Evolutionary conservation across 441 rosid species (phyloP).

Genomic region (Eutrema salsugineum): DNA sequence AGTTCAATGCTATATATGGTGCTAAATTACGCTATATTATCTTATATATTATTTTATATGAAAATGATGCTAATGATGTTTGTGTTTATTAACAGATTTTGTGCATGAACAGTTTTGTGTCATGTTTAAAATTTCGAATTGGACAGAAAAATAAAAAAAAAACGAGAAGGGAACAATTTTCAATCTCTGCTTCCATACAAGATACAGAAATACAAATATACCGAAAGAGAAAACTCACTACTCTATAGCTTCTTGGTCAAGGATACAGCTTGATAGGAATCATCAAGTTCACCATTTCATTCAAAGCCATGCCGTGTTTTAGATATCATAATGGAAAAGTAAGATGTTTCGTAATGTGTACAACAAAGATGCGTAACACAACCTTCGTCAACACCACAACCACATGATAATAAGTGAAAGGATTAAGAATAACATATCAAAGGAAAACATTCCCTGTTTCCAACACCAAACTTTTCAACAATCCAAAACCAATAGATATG

Average conservation of each 20-base stretch:
- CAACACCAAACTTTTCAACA: conserved; percentile 26
- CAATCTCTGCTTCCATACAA: background rate
- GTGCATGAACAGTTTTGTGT: background rate
- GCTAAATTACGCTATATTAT: too few relatives aligned
- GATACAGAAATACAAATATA: too few relatives aligned
- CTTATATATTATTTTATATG: too few relatives aligned
- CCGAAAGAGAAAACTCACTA: too few relatives aligned
- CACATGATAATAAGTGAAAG: background rate
- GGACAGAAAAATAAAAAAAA: too few relatives aligned
- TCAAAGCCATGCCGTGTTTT: background rate
- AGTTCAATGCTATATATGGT: too few relatives aligned
- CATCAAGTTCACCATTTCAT: too few relatives aligned
- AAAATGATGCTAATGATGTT: background rate
- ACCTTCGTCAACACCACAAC: too few relatives aligned
- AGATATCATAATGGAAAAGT: background rate
- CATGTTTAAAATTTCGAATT: background rate
- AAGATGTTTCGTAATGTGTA: background rate
- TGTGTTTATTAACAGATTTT: background rate
- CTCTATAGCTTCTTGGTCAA: background rate
- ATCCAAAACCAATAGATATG: conserved; percentile 32
- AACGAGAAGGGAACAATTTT: background rate
- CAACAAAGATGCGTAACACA: background rate
- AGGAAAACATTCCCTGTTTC: conserved; percentile 8
- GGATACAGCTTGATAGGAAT: background rate
- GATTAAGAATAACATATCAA: too few relatives aligned